Evolutionary conservation across 2,329 filamentous ascomycete genomes (phyloP).

Genomic region (Dactylellina cionopaga): DNA sequence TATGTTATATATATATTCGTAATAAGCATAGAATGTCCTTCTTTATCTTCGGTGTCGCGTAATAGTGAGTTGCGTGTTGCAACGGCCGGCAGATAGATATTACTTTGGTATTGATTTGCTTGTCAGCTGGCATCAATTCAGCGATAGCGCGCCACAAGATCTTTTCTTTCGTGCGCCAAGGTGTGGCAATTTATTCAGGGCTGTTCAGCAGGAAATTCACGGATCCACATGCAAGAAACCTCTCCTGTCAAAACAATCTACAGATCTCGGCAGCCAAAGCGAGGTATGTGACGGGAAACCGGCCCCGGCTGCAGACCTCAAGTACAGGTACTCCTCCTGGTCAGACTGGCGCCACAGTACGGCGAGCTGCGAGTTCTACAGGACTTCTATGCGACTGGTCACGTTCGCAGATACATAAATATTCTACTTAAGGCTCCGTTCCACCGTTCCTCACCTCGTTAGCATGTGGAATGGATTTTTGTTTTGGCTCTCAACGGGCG

Average conservation of each 20-base stretch:
- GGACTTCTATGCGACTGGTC: too few relatives aligned
- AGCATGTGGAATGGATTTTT: background rate
- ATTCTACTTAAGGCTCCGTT: background rate
- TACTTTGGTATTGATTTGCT: too few relatives aligned
- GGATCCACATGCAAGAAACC: slow-evolving; percentile 42
- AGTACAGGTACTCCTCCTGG: slow-evolving; percentile 27
- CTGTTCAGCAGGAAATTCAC: slow-evolving; percentile 31
- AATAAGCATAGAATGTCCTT: too few relatives aligned
- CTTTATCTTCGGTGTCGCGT: too few relatives aligned
- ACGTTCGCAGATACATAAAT: background rate
- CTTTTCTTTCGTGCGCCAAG: slow-evolving; percentile 37
- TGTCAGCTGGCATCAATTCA: background rate
- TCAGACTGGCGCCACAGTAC: slow-evolving; percentile 6
- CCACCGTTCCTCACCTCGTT: too few relatives aligned
- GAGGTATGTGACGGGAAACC: slow-evolving; percentile 49
- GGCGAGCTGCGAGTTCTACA: slow-evolving; percentile 12
- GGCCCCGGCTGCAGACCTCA: slow-evolving; percentile 34
- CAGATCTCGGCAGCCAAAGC: slow-evolving; percentile 23
- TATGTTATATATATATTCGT: too few relatives aligned
- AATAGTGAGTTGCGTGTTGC: too few relatives aligned
- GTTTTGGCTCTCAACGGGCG: too few relatives aligned
- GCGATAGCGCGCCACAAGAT: slow-evolving; percentile 16
- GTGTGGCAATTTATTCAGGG: slow-evolving; percentile 33
- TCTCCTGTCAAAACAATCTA: slow-evolving; percentile 6
- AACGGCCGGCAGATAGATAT: too few relatives aligned